A percentile compares a stretch with the other conserved stretches of the same genome.
phyloP scores from a whole-genome alignment of 257 asterid species.

The Plantago major region DNA sequence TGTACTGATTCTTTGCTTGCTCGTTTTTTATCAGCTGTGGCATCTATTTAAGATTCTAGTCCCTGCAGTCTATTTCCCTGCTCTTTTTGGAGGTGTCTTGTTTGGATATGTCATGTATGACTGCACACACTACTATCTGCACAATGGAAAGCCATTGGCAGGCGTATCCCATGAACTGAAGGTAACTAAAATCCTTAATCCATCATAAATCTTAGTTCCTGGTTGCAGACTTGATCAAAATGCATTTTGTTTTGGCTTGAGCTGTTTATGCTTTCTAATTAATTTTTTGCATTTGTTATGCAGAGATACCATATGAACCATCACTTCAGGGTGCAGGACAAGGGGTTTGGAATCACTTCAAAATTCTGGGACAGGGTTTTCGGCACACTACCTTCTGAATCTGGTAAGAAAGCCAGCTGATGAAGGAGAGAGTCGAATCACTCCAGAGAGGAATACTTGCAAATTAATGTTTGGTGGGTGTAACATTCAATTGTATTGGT shows the following conservation, averaged over 20 bases:
- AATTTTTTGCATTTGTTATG: slow-evolving; percentile 12
- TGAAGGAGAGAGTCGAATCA: too few relatives aligned
- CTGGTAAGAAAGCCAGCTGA: too few relatives aligned
- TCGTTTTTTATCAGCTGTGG: slow-evolving; percentile 58
- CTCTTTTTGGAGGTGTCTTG: slow-evolving; percentile 69
- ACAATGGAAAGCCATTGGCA: slow-evolving; percentile 71
- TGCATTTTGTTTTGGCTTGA: neutral
- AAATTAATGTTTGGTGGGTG: too few relatives aligned
- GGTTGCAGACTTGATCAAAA: neutral
- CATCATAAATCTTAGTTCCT: neutral
- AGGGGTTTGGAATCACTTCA: slow-evolving; percentile 87
- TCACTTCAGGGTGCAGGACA: slow-evolving; percentile 78
- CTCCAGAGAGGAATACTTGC: too few relatives aligned
- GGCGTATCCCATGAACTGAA: slow-evolving; percentile 50
- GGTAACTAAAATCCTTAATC: slow-evolving; percentile 33
- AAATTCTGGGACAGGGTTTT: slow-evolving; percentile 81
- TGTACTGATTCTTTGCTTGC: neutral
- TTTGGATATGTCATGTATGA: slow-evolving; percentile 86
- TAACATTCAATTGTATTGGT: too few relatives aligned
- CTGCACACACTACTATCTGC: slow-evolving; percentile 81
- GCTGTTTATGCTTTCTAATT: neutral
- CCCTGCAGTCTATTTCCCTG: slow-evolving; percentile 63
- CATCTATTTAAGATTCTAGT: slow-evolving; percentile 33
- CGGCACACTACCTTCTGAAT: slow-evolving; percentile 63
- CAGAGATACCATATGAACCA: slow-evolving; percentile 88